Conservation (phyloP, 169 alveolate species). For the Eimeria falciformis region DNA sequence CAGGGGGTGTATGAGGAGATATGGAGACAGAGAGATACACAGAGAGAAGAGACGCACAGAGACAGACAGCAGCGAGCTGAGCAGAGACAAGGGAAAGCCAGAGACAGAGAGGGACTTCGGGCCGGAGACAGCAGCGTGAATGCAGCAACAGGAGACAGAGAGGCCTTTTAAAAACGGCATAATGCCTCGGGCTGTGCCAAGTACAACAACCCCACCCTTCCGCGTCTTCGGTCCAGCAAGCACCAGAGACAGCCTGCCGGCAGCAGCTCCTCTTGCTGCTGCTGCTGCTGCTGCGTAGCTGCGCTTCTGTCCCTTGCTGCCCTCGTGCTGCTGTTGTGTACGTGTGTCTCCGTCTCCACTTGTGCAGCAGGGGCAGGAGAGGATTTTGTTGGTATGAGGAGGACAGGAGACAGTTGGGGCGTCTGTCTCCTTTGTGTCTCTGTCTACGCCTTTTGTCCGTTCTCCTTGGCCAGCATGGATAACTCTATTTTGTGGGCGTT, state of each 20-base stretch:
- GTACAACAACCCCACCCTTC: too few species aligned
- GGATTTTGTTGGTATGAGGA: not conserved
- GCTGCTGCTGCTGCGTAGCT: constrained; percentile 17
- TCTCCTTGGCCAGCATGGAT: not conserved
- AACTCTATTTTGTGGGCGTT: not conserved
- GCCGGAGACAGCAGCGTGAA: too few species aligned
- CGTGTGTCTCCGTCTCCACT: not conserved
- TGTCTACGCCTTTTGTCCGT: too few species aligned
- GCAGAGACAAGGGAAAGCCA: not conserved
- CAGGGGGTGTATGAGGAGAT: too few species aligned
- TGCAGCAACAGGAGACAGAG: not conserved
- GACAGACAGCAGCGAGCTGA: too few species aligned
- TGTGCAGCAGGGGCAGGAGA: not conserved
- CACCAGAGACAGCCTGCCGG: not conserved
- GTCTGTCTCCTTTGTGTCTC: too few species aligned
- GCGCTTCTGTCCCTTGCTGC: too few species aligned
- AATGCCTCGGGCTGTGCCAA: not conserved
- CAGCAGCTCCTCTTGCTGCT: not conserved
- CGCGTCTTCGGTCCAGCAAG: not conserved
- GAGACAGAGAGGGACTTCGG: too few species aligned
- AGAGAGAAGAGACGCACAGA: not conserved
- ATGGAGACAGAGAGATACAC: not conserved
- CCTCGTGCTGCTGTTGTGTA: not conserved
- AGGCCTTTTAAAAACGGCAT: not conserved
- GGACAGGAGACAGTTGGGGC: too few species aligned